Percentiles rank a stretch among this genome's conserved stretches.
phyloP scores from a whole-genome alignment of 768 basidiomycete genomes.

The Panaeolus cyanescens region DNA sequence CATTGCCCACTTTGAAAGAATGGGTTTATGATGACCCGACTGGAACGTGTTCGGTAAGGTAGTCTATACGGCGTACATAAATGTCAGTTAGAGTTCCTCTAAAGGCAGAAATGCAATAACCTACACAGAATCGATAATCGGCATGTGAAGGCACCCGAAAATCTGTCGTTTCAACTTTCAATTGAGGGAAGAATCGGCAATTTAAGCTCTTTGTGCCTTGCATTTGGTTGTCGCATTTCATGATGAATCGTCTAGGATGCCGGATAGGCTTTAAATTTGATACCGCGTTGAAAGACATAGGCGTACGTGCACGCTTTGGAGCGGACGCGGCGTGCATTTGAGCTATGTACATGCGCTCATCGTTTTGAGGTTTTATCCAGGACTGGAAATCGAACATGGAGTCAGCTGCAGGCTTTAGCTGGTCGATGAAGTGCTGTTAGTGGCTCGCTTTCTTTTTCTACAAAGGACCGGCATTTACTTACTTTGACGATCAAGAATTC shows the following conservation, averaged over 20 bases:
- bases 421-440: too few species aligned
- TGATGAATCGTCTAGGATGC: neutral
- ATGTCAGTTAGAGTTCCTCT: neutral
- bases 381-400: too few species aligned
- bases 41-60: neutral
- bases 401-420: too few species aligned
- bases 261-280: neutral
- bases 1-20: neutral
- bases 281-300: neutral
- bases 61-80: neutral
- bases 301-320: neutral
- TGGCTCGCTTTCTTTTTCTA: too few species aligned
- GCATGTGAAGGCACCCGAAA: neutral
- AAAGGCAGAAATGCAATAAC: neutral
- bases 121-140: neutral
- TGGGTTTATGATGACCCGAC: neutral
- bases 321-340: too few species aligned
- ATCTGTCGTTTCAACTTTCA: neutral
- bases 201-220: neutral
- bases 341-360: too few species aligned
- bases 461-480: too few species aligned
- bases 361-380: too few species aligned
- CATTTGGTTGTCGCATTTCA: neutral
- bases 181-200: neutral
- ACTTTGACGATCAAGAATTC: too few species aligned